Base-by-base conservation (phyloP, 225 moss, liverwort and hornwort species). In the Pseudisothecium myosuroides region DNA sequence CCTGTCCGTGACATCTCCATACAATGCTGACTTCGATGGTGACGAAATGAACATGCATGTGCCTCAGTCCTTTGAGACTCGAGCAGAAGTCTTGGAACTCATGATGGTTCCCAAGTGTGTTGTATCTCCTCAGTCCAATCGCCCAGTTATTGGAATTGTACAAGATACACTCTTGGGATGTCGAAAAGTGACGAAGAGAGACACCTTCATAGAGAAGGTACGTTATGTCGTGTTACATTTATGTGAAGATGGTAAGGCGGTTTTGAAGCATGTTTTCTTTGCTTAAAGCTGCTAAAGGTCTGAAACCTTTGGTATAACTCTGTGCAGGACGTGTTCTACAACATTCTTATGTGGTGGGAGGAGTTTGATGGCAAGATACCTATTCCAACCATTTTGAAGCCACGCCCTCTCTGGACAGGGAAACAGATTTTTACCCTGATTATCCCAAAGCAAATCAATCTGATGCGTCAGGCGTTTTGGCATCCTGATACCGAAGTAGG, bases 11-110 rank as follows among this genome's bases (percentile, higher is more conserved):
- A 97, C 97, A 76, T 97, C 99, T 36, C 99, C 99, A 21, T 99
- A 99, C 83, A 99, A 99, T 96, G 97, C 97, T 89, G 99, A 99
- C 95, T 99, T 99, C 79, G 99, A 99, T 86, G 99, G 99, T 74
- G 99, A 99, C 89, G 99, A 99, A 92, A 99, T 99, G 99, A 99
- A 99, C 72, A 99, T 99, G 99, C 99, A 99, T 72, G 99, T 99
- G 85, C 99, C 97, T 27, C 99, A 99, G 91, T 99, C 99, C 32
- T 97, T 99, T 90, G 99, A 99, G 91, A 99, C 99, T 67, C 94
- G 99, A 80, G 97, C 99, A n/a, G 99, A 99, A 91, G 99, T 99
- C 55, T 85, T 97, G 91, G 99, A 99, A 87, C 94, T 99, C 39
- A 99, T 99, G 99, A 97, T 99, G 99, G 99, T 99, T 91, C 99